Percentiles rank a stretch among this genome's conserved stretches.
phyloP scores from a whole-genome alignment of 2,329 filamentous ascomycete genomes.

The Pezicula rhizophila region DNA sequence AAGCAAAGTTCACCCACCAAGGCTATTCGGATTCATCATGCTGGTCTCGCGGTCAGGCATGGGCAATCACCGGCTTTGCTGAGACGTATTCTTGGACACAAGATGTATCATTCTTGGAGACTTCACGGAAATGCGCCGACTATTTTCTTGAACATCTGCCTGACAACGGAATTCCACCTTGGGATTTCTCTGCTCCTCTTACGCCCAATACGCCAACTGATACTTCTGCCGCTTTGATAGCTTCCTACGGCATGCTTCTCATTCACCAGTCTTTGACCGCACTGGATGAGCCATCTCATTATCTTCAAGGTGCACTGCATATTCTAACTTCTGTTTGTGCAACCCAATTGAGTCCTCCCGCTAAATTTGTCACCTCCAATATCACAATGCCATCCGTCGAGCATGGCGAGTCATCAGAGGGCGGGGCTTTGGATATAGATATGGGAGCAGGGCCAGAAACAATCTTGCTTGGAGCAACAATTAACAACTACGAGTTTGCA shows the following conservation, averaged over 20 bases:
- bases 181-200: conserved; percentile 41
- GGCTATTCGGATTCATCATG: conserved; percentile 37
- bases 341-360: conserved; percentile 18
- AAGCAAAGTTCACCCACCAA: conserved; percentile 40
- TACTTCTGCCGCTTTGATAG: conserved; percentile 33
- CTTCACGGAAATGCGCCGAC: conserved; percentile 36
- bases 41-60: conserved; percentile 44
- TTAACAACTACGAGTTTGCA: conserved; percentile 40
- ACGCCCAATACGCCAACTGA: conserved; percentile 26
- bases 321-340: conserved; percentile 22
- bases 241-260: conserved; percentile 33
- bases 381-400: conserved; percentile 21
- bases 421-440: conserved; percentile 15
- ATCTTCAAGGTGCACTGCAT: conserved; percentile 23
- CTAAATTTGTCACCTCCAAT: conserved; percentile 8
- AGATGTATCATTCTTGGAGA: conserved; percentile 34
- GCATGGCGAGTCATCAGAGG: conserved; percentile 10
- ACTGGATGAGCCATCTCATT: conserved; percentile 16
- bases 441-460: conserved; percentile 30
- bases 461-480: conserved; percentile 39
- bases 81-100: conserved; percentile 41
- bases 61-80: conserved; percentile 41
- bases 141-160: conserved; percentile 38
- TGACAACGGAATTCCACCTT: conserved; percentile 35
- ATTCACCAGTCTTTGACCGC: conserved; percentile 23